phyloP scores from a whole-genome alignment of 2,329 filamentous ascomycete genomes.

The Trichoderma oligosporum region DNA sequence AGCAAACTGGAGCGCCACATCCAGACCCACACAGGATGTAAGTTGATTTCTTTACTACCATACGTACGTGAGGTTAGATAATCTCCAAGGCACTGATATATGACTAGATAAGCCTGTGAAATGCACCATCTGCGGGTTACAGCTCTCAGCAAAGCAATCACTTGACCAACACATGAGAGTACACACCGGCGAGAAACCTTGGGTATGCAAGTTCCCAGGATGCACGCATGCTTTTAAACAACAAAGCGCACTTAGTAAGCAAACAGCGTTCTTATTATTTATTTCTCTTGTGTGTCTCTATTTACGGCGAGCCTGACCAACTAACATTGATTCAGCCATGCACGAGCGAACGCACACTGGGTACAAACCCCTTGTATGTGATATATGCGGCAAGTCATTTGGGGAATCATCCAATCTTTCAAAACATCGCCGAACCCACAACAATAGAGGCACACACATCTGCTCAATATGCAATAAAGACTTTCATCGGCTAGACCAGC shows the following conservation, averaged over 20 bases:
- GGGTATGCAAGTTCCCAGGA: constrained; percentile 48
- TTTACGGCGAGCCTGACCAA: too few relatives aligned
- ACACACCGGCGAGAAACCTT: constrained; percentile 63
- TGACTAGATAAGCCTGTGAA: constrained; percentile 54
- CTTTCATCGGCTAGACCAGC: constrained; percentile 59
- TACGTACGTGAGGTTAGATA: too few relatives aligned
- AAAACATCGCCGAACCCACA: constrained; percentile 62
- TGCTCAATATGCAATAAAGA: constrained; percentile 54
- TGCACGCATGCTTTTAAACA: constrained; percentile 62
- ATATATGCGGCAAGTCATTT: constrained; percentile 56
- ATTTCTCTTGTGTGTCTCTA: too few relatives aligned
- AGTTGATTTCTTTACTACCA: constrained; percentile 29
- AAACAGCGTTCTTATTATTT: background rate
- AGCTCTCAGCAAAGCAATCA: constrained; percentile 64
- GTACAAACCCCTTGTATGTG: constrained; percentile 58
- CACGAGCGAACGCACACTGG: constrained; percentile 64
- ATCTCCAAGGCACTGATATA: background rate
- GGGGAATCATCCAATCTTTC: constrained; percentile 64
- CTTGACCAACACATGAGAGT: constrained; percentile 64
- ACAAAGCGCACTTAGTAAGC: constrained; percentile 62
- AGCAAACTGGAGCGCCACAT: constrained; percentile 64
- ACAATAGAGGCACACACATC: constrained; percentile 47
- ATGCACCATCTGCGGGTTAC: constrained; percentile 52
- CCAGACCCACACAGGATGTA: constrained; percentile 62
- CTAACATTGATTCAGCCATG: constrained; percentile 48